phyloP scores from a whole-genome alignment of 164 flowering plant genomes.

The Aristolochia californica region DNA sequence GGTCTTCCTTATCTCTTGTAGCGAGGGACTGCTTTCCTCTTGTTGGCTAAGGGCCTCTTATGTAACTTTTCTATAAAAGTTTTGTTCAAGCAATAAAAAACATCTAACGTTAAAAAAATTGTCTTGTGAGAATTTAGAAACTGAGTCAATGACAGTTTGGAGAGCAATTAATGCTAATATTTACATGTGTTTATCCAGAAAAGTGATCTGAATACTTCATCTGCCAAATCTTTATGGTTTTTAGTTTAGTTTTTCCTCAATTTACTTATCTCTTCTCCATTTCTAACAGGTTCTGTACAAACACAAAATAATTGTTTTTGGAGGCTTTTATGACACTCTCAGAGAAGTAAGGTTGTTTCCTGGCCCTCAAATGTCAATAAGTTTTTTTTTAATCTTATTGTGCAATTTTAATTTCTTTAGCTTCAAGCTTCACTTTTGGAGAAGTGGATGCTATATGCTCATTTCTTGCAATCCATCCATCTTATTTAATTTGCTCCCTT shows the following conservation, averaged over 20 bases:
- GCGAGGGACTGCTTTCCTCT: too few species aligned
- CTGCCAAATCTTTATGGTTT: too few species aligned
- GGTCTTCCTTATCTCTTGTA: too few species aligned
- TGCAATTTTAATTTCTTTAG: not conserved
- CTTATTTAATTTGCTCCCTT: too few species aligned
- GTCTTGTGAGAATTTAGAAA: too few species aligned
- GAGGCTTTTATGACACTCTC: conserved; percentile 98
- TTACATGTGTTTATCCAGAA: not conserved
- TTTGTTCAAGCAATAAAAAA: too few species aligned
- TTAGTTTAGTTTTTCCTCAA: too few species aligned
- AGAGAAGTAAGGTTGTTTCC: conserved; percentile 93
- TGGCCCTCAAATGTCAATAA: conserved; percentile 8
- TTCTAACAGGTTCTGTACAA: conserved; percentile 77
- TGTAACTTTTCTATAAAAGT: too few species aligned
- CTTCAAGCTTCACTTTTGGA: not conserved
- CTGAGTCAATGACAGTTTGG: not conserved
- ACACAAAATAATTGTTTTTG: conserved; percentile 91
- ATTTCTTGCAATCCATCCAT: not conserved
- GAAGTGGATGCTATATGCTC: not conserved
- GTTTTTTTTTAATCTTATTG: not conserved
- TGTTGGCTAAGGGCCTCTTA: too few species aligned
- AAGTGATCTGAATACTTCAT: too few species aligned
- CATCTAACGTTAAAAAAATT: too few species aligned
- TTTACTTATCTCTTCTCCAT: not conserved
- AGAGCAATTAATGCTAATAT: not conserved